Base-by-base conservation (phyloP, 2,329 filamentous ascomycete genomes). In the Colletotrichum chrysophilum region DNA sequence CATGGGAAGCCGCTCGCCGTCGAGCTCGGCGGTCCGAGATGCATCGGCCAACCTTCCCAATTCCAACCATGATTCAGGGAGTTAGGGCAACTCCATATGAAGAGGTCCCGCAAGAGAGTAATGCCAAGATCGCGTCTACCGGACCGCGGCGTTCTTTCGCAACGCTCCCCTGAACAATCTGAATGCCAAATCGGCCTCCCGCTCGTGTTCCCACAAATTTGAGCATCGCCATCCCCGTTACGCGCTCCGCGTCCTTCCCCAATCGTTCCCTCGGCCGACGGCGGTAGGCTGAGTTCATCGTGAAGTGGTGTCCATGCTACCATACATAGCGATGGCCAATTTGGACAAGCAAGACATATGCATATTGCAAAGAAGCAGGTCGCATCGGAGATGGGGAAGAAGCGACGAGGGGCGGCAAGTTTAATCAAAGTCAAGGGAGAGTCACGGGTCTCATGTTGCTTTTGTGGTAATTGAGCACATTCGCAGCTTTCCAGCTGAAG, bases 91-190 rank as follows among this genome's bases (percentile, higher is more conserved):
- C 62, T 16, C 61, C 36, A 38, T 48, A 36, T 56, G 28, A 62
- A 34, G 61, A 13, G 24, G 18, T 52, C 24, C 61, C 16, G 68
- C 61, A 43, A 48, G 12, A 62, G 18, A 52, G 21, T 16, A 14
- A 61, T 66, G 67, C 67, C 72, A 71, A 74, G 67, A 55, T 71
- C 52, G 52, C 68, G 68, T 65, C 61, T 48, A 56, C 61, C 36
- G 55, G 48, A 28, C 26, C 48, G 65, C 30, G 7, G 5, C n/a
- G 9, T 67, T n/a, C 24, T 38, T 48, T 16, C 28, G 58, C 66
- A 58, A 58, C 66, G 66, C 34, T 71, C 21, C 55, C 28, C 55
- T 24, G 55, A 38, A 38, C 16, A 16, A 18, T 38, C 36, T 38
- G 36, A 16, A 16, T 16, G 52, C 66, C 55, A 36, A 61, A 71